These are phyloP conservation scores for Rhexocercosporidium sp. DNA, from an alignment of 2,329 filamentous ascomycete species.

Conservation along the genomic window DNA sequence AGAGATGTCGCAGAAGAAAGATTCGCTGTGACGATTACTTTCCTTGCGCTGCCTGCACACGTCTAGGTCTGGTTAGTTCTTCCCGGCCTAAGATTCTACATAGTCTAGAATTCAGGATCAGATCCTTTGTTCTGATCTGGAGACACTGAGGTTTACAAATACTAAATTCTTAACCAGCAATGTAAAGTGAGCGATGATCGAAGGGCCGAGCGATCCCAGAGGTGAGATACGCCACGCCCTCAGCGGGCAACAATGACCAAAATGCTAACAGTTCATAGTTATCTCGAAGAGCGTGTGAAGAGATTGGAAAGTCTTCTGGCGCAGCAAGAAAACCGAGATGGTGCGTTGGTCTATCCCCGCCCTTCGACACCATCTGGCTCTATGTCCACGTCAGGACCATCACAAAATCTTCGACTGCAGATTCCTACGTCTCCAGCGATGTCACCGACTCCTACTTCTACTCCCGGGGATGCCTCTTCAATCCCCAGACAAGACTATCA, in stretches of 20 bases:
- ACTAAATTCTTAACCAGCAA: too few relatives aligned
- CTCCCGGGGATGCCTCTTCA: background rate
- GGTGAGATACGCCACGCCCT: background rate
- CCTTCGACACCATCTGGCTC: background rate
- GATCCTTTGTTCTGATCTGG: too few relatives aligned
- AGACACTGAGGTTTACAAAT: too few relatives aligned
- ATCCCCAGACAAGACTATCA: background rate
- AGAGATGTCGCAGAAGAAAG: constrained; percentile 10
- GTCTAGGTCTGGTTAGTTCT: constrained; percentile 8
- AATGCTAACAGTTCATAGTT: background rate
- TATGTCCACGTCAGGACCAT: background rate
- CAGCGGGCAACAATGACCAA: background rate
- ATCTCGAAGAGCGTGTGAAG: constrained; percentile 11
- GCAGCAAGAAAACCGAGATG: constrained; percentile 8
- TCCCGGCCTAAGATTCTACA: too few relatives aligned
- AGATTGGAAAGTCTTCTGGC: constrained; percentile 14
- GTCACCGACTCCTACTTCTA: too few relatives aligned
- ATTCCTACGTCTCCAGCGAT: constrained; percentile 5
- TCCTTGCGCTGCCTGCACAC: constrained; percentile 12
- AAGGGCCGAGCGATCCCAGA: constrained; percentile 7
- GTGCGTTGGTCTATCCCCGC: background rate
- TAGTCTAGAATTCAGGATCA: too few relatives aligned
- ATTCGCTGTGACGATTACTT: constrained; percentile 12
- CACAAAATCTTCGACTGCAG: background rate
- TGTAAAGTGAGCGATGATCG: constrained; percentile 10